Percentiles rank a stretch among this genome's conserved stretches.
Conservation (phyloP, 2,329 filamentous ascomycete genomes). For the Phyllosticta citriasiana region DNA sequence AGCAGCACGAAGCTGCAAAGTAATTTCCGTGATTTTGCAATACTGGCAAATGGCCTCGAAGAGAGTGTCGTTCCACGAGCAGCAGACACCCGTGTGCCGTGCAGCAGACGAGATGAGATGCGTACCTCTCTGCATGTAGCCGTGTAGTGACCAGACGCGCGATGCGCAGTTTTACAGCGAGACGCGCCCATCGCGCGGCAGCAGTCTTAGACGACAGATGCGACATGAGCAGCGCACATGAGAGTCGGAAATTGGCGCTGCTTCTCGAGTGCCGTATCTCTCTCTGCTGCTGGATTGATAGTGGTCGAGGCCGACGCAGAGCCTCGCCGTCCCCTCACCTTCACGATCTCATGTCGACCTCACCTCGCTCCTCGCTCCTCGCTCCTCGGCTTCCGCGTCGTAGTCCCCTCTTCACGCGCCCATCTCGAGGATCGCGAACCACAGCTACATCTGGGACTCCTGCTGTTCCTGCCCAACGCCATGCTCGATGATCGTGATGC, state of each 20-base stretch:
- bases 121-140: no score
- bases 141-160: not conserved
- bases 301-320: not conserved
- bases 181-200: not conserved
- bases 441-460: not conserved
- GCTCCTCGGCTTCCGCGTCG: not conserved
- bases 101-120: not conserved
- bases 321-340: not conserved
- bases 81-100: not conserved
- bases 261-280: not conserved
- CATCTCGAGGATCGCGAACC: not conserved
- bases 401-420: not conserved
- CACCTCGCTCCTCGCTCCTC: not conserved
- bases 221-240: not conserved
- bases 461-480: not conserved
- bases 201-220: not conserved
- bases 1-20: not conserved
- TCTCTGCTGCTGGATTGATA: not conserved
- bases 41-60: not conserved
- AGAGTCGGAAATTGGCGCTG: not conserved
- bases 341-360: not conserved
- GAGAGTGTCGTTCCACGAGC: not conserved
- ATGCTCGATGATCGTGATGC: not conserved
- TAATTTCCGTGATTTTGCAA: not conserved
- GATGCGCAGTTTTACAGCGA: not conserved